Percentiles rank a stretch among this genome's conserved stretches.
Conservation (phyloP, 208 protist genomes). For the Phytomonas sp. region DNA sequence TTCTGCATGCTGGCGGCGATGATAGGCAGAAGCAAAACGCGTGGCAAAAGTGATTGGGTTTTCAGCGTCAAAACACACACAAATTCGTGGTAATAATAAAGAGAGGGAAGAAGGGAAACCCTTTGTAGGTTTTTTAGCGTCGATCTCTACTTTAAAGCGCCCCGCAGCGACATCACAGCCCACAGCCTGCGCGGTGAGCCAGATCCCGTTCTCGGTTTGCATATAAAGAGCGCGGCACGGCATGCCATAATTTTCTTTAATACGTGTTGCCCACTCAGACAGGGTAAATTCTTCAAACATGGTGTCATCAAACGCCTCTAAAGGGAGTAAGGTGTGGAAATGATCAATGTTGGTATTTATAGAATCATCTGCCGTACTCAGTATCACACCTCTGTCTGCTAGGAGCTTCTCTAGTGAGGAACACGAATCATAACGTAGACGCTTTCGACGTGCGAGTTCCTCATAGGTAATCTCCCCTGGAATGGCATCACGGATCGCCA, state of each 20-base stretch:
- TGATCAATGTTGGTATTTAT: conserved; percentile 11
- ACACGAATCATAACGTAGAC: conserved; percentile 43
- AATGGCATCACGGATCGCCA: conserved; percentile 53
- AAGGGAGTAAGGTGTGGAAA: conserved; percentile 75
- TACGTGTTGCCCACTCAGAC: conserved; percentile 47
- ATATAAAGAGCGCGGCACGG: conserved; percentile 33
- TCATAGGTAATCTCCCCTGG: conserved; percentile 75
- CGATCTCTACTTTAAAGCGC: conserved; percentile 14
- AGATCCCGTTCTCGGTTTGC: conserved; percentile 13
- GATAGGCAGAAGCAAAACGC: conserved; percentile 81
- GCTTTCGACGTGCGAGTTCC: conserved; percentile 78
- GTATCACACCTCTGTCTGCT: conserved; percentile 38
- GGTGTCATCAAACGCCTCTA: conserved; percentile 89
- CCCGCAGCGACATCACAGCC: conserved; percentile 15
- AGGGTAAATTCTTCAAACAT: conserved; percentile 75
- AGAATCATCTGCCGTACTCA: conserved; percentile 4
- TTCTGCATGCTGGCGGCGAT: conserved; percentile 57
- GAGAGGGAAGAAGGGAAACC: not conserved
- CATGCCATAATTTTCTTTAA: conserved; percentile 21
- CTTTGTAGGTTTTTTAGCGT: not conserved
- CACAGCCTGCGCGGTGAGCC: conserved; percentile 19
- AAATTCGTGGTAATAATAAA: conserved; percentile 54
- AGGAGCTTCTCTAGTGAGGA: conserved; percentile 66
- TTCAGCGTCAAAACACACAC: conserved; percentile 91
- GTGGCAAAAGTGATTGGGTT: conserved; percentile 85